Evolutionary conservation across 2,329 filamentous ascomycete genomes (phyloP).

Genomic region (Ophiostoma piceae): DNA sequence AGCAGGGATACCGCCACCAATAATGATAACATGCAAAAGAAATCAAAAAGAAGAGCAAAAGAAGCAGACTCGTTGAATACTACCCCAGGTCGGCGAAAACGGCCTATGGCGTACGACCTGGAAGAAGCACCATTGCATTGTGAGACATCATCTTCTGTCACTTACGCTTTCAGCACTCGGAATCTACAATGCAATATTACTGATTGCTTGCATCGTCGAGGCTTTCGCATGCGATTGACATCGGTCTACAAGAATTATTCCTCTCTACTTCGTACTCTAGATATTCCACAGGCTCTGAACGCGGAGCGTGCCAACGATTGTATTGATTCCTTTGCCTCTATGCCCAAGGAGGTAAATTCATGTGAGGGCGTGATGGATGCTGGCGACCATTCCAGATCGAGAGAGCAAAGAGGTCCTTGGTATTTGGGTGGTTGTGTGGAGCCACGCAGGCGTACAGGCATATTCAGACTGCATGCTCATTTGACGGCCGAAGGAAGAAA

Average conservation of each 20-base stretch:
- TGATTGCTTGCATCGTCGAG: background rate
- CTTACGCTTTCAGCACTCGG: background rate
- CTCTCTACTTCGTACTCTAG: background rate
- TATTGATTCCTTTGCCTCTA: background rate
- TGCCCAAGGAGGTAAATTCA: background rate
- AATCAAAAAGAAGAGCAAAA: background rate
- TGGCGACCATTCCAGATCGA: background rate
- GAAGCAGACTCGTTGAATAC: background rate
- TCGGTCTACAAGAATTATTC: background rate
- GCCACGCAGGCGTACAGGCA: background rate
- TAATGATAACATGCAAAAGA: background rate
- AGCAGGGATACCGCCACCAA: background rate
- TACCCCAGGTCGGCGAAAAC: constrained; percentile 1
- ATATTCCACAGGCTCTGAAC: background rate
- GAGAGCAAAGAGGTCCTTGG: background rate
- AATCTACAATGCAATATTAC: background rate
- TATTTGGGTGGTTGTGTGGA: background rate
- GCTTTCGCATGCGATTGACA: background rate
- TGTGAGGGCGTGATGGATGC: background rate
- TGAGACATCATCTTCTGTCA: background rate
- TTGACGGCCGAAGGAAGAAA: background rate
- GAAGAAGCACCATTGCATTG: background rate
- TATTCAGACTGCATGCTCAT: background rate
- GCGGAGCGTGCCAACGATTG: background rate
- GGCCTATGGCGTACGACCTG: background rate